Base-by-base conservation (phyloP, 1,284 basidiomycete species). In the Irpex lacteus region DNA sequence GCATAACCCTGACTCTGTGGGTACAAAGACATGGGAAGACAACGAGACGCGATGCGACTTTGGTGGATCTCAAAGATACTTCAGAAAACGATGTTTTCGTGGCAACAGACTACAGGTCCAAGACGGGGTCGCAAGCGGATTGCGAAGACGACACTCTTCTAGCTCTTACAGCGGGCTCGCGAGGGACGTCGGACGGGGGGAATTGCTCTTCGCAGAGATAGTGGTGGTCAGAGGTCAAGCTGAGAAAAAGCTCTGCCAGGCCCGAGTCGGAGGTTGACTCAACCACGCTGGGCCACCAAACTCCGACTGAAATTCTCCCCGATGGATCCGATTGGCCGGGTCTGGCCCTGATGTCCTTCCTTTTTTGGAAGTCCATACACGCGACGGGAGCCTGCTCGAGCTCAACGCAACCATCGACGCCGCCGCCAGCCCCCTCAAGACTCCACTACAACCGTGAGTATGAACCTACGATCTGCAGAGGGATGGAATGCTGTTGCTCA, bases 141-240 rank as follows among this genome's bases (percentile, higher is more conserved):
- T 58, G 44, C 49, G 44, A 60, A n/a, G 61, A 60, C 40, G 21
- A 47, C 52, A 52, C 40, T 52, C 60, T 50, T 50, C 61, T 62
- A 63, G 65, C 58, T 66, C 65, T 66, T 66, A 66, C 65, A 63
- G 62, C 59, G 56, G 40, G 49, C 65, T 66, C 65, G 62, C 61
- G 60, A 62, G 59, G 60, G 57, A 36, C 47, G 36, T 34, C 50
- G 60, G 60, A 26, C 59, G 53, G 32, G 59, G 63, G 53, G 53
- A 21, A 64, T 60, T 56, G 60, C 52, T 62, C 60, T 63, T 62
- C 62, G 56, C 63, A 49, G 60, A 54, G 65, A 65, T 52, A 64
- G 58, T 66, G 62, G 73, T 79, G 78, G 79, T 82, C 77, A 80
- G 79, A 78, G 80, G 72, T 81, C 74, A 79, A 80, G 79, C 71